These are phyloP conservation scores for Quercus suber DNA, from an alignment of 306 rosid genomes.

Conservation along the genomic window DNA sequence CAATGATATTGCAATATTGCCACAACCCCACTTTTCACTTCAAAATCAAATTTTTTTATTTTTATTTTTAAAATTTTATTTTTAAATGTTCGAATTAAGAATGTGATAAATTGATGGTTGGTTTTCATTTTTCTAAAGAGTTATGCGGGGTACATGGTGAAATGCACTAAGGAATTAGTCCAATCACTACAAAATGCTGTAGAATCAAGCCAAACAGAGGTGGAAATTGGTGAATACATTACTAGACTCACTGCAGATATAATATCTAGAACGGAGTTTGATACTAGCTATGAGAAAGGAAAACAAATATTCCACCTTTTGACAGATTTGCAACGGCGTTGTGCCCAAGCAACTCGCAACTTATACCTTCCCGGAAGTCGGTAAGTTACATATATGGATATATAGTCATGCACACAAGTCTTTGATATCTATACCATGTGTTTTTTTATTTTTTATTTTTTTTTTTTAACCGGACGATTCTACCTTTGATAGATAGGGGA, in stretches of 20 bases:
- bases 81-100: neutral
- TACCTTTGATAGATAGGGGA: neutral
- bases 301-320: constrained; percentile 76
- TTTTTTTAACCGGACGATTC: neutral
- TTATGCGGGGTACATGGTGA: constrained; percentile 90
- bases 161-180: constrained; percentile 78
- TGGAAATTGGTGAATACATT: constrained; percentile 77
- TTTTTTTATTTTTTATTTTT: neutral
- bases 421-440: neutral
- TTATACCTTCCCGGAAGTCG: constrained; percentile 93
- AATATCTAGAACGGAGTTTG: constrained; percentile 81
- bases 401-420: neutral
- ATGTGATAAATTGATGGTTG: constrained; percentile 17
- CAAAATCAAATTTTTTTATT: neutral
- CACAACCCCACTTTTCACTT: neutral
- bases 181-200: constrained; percentile 50
- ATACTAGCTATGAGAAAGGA: constrained; percentile 66
- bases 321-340: constrained; percentile 52
- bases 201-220: constrained; percentile 43
- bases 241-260: constrained; percentile 79
- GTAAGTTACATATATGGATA: constrained; percentile 20
- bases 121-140: constrained; percentile 39
- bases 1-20: neutral
- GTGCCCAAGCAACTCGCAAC: constrained; percentile 86
- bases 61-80: too few species aligned